Base-by-base conservation (phyloP, 2,329 filamentous ascomycete species). In the Verticillium dahliae region DNA sequence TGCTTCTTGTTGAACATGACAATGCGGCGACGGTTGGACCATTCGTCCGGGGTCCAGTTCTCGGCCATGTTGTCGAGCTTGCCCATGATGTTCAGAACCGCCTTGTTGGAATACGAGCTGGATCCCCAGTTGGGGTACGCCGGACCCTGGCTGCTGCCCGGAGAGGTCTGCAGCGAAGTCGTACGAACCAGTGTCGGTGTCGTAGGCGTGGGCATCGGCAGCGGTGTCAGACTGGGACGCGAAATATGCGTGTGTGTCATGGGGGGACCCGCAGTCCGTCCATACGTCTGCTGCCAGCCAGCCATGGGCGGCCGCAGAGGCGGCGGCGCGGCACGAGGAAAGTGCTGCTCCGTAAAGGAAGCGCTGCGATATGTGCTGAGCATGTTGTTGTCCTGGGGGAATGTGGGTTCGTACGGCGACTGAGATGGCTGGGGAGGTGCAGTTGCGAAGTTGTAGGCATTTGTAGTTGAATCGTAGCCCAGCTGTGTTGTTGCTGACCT, bases 1-100 rank as follows among this genome's bases (percentile, higher is more conserved):
- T 98, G 94, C 63, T 85, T 86, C 69, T 95, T 89, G 68, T 84
- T 88, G 78, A 99, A 99, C 68, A 93, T 86, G 18, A 99, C 93
- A 41, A 99, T 88, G 39, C 95, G 86, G 56, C 95, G 84, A 69
- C 90, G 90, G 60, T 87, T 86, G 41, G 88, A 84, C 76, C 86
- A 88, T 74, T 99, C 95, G 65, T 96, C 92, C 34, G 82, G 76
- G 1, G 86, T 89, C 95, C 95, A 99, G 64, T 87, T 84, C 65
- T 90, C 84, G 0, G 87, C 87, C 94, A 98, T 97, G 7, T 81
- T 79, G 59, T 92, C 87, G 57, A 99, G 82, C 69, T 97, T 91
- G 22, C 93, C 93, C 60, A 90, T 85, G 63, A 98, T 89, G 70
- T 95, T 92, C 35, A 98, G 80, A 18, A 89, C 80, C 0, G 93